These are phyloP conservation scores for Gnomoniopsis smithogilvyi DNA, from an alignment of 2,329 filamentous ascomycete species.

Conservation along the genomic window DNA sequence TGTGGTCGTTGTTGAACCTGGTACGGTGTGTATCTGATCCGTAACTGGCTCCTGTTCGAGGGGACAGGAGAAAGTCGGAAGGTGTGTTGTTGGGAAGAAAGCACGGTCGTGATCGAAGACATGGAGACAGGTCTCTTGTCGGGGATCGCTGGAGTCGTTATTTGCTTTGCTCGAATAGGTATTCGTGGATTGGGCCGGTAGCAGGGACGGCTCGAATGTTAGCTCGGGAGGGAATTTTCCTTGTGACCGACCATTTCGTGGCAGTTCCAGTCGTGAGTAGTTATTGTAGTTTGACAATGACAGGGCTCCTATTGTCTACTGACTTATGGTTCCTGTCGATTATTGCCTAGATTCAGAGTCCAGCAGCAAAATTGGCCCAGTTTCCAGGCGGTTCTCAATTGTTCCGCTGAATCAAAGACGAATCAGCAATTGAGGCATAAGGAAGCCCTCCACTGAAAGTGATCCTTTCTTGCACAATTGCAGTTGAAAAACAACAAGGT, in stretches of 20 bases:
- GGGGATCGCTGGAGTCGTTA: neutral
- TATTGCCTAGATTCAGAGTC: neutral
- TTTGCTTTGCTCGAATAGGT: neutral
- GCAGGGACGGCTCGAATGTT: neutral
- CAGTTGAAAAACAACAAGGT: neutral
- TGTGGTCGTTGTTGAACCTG: neutral
- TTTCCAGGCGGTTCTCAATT: slow-evolving; percentile 3
- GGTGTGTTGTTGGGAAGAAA: slow-evolving; percentile 11
- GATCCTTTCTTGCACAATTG: neutral
- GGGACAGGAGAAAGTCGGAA: slow-evolving; percentile 12
- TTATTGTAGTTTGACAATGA: neutral
- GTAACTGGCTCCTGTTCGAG: slow-evolving; percentile 9
- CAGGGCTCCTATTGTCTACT: slow-evolving; percentile 6
- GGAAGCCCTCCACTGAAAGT: neutral
- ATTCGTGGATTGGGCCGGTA: neutral
- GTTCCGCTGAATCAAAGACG: slow-evolving; percentile 15
- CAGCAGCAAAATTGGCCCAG: neutral
- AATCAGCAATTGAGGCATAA: neutral
- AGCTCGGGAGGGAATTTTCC: neutral
- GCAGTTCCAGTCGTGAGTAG: neutral
- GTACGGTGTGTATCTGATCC: neutral
- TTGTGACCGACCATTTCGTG: neutral
- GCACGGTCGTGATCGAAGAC: slow-evolving; percentile 14
- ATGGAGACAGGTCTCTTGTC: neutral
- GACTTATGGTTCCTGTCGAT: slow-evolving; percentile 1